Percentiles rank a stretch among this genome's conserved stretches.
Evolutionary conservation across 306 rosid species (phyloP).

Genomic region (Pachyrhizus erosus): DNA sequence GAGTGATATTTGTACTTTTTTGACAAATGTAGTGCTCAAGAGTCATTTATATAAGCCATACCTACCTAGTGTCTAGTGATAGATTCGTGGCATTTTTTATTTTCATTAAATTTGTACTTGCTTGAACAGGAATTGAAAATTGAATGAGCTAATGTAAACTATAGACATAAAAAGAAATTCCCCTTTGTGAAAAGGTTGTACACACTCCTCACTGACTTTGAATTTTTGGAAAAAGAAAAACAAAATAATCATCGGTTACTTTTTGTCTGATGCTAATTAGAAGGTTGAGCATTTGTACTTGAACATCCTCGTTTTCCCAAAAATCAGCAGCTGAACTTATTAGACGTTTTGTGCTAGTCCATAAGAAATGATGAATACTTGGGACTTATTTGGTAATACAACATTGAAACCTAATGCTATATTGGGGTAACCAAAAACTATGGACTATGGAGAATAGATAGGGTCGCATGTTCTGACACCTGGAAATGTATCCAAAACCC

Average conservation of each 20-base stretch:
- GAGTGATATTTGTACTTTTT: not conserved
- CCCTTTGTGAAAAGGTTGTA: not conserved
- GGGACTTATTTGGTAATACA: not conserved
- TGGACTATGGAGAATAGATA: too few relatives aligned
- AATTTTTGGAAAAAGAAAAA: not conserved
- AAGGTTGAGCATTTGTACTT: not conserved
- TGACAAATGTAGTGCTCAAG: not conserved
- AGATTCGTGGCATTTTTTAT: slow-evolving; percentile 15
- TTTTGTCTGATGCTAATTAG: not conserved
- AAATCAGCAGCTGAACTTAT: not conserved
- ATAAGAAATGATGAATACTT: not conserved
- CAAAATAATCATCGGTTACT: not conserved
- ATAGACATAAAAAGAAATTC: not conserved
- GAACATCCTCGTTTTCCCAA: not conserved
- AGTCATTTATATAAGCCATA: slow-evolving; percentile 28
- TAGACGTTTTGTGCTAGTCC: not conserved
- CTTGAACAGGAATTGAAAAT: not conserved
- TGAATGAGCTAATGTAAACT: not conserved
- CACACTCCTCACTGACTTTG: not conserved
- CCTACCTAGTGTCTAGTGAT: slow-evolving; percentile 9
- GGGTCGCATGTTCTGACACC: not conserved
- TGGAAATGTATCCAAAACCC: not conserved
- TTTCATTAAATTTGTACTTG: not conserved
- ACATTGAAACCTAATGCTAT: not conserved
- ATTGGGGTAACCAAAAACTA: not conserved